Percentiles rank a stretch among this genome's conserved stretches.
phyloP scores from a whole-genome alignment of 371 early-diverging fungal genomes.

The Encephalitozoon intestinalis region DNA sequence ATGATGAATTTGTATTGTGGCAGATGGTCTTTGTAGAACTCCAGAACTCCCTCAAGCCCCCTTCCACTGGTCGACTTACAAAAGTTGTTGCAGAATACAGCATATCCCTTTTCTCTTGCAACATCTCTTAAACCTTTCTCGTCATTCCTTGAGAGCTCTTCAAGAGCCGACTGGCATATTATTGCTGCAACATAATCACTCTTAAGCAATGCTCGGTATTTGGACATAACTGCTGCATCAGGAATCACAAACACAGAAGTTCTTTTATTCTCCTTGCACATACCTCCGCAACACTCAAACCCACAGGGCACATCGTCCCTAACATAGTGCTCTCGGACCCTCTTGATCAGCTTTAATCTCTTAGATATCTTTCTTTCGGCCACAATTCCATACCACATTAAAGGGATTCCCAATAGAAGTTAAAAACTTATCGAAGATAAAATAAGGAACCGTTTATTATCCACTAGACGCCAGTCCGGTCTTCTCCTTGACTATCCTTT shows the following conservation, averaged over 20 bases:
- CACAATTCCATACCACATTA: constrained; percentile 10
- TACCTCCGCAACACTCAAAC: constrained; percentile 29
- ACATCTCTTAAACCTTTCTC: constrained; percentile 1
- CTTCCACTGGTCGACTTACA: neutral
- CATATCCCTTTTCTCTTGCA: constrained; percentile 1
- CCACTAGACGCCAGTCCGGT: neutral
- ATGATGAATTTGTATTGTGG: constrained; percentile 14
- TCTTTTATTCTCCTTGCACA: neutral
- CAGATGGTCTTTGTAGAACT: constrained; percentile 24
- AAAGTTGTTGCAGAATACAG: constrained; percentile 38
- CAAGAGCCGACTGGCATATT: constrained; percentile 26
- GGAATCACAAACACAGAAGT: constrained; percentile 15
- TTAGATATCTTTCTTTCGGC: constrained; percentile 21
- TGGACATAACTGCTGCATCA: constrained; percentile 19
- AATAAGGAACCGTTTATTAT: constrained; percentile 9
- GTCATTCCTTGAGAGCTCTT: neutral
- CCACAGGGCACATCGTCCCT: constrained; percentile 41
- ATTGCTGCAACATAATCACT: constrained; percentile 27
- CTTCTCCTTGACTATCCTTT: constrained; percentile 48
- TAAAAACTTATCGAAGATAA: neutral
- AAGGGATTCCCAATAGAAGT: neutral
- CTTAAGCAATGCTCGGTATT: constrained; percentile 19
- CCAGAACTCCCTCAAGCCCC: constrained; percentile 12
- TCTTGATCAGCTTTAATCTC: constrained; percentile 23
- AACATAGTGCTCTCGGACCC: constrained; percentile 19